phyloP scores from a whole-genome alignment of 2,329 filamentous ascomycete genomes.

The Emergomyces orientalis region DNA sequence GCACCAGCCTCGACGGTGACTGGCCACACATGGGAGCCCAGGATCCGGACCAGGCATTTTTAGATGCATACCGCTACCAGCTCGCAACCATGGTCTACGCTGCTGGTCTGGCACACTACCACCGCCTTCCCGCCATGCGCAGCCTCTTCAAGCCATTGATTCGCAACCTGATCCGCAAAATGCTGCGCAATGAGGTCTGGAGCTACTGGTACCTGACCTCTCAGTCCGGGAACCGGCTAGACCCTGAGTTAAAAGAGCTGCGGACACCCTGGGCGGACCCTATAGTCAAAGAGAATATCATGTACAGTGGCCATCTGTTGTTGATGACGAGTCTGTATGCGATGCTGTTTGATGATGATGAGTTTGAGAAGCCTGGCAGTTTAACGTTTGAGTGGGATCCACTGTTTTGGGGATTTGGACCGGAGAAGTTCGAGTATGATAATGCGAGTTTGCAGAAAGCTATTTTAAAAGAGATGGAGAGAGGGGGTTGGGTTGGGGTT shows the following conservation, averaged over 20 bases:
- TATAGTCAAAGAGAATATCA: background rate
- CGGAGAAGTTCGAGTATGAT: constrained; percentile 25
- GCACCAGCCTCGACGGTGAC: background rate
- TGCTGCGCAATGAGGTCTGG: constrained; percentile 37
- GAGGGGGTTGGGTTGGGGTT: background rate
- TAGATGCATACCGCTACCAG: constrained; percentile 28
- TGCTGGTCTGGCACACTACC: constrained; percentile 20
- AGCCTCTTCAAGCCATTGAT: constrained; percentile 29
- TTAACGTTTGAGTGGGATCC: background rate
- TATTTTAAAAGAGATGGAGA: constrained; percentile 32
- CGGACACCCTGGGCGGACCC: background rate
- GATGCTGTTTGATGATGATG: background rate
- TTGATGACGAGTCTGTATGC: background rate
- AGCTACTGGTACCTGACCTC: constrained; percentile 37
- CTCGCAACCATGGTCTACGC: constrained; percentile 36
- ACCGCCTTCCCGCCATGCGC: constrained; percentile 30
- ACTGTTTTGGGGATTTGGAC: background rate
- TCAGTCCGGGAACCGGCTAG: constrained; percentile 25
- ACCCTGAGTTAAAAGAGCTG: constrained; percentile 18
- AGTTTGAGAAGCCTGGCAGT: background rate
- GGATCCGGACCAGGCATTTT: constrained; percentile 32
- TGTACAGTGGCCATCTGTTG: background rate
- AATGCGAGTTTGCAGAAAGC: constrained; percentile 26
- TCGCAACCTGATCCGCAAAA: constrained; percentile 32
- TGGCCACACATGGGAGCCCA: constrained; percentile 17